Conservation (phyloP, 805 yeast genomes). For the Candida multigemmis region DNA sequence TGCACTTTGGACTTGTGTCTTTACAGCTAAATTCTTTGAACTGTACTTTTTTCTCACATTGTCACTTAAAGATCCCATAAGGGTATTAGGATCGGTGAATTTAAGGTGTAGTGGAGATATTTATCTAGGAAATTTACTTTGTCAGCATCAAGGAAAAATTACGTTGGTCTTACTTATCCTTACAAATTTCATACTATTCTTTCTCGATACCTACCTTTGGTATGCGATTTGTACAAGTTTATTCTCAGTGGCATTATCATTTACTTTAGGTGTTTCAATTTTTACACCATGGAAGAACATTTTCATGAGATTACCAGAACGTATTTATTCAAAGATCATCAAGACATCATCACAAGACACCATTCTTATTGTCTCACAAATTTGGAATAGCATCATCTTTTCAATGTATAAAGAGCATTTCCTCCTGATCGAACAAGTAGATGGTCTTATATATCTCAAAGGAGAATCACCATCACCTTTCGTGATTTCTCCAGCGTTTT, state of each 20-base stretch:
- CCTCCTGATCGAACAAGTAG: conserved; percentile 32
- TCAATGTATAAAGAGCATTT: conserved; percentile 29
- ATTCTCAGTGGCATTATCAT: conserved; percentile 22
- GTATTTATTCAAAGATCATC: conserved; percentile 19
- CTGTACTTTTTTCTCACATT: conserved; percentile 27
- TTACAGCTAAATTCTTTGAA: conserved; percentile 24
- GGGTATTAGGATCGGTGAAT: conserved; percentile 17
- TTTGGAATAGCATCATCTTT: conserved; percentile 19
- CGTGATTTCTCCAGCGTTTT: conserved; percentile 36
- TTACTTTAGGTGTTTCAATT: conserved; percentile 21
- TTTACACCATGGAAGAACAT: conserved; percentile 31
- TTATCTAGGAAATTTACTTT: conserved; percentile 12
- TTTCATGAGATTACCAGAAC: conserved; percentile 24
- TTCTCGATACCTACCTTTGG: conserved; percentile 33
- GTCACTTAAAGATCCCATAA: conserved; percentile 24
- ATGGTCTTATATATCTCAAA: conserved; percentile 1
- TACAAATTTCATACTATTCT: conserved; percentile 23
- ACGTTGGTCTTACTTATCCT: conserved; percentile 14
- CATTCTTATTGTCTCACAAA: conserved; percentile 9
- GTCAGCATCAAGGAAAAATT: conserved; percentile 18
- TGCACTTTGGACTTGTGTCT: conserved; percentile 20
- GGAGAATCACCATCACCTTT: background rate
- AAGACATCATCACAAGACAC: conserved; percentile 3
- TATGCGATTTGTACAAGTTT: conserved; percentile 26
- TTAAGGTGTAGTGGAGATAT: conserved; percentile 19